Evolutionary conservation across 1,139 yeast genomes (phyloP).

Genomic region (Eremothecium cymbalariae): DNA sequence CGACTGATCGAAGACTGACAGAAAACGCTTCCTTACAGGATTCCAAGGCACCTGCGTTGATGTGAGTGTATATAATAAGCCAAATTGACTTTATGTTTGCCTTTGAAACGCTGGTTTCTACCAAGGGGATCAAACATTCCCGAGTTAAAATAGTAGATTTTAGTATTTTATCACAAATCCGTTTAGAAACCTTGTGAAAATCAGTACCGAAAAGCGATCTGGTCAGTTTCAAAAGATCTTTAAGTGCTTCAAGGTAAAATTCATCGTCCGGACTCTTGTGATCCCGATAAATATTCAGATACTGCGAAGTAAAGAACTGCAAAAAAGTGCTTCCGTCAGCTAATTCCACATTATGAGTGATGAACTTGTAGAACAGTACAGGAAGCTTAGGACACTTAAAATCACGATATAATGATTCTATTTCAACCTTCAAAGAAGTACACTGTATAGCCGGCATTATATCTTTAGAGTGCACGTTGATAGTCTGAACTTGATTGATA

Average conservation of each 20-base stretch:
- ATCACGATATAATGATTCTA: not conserved
- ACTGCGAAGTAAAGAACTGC: constrained; percentile 1
- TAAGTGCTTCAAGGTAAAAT: not conserved
- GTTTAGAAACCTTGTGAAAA: not conserved
- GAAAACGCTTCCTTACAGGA: not conserved
- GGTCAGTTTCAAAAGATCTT: not conserved
- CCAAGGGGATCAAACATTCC: not conserved
- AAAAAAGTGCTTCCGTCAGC: constrained; percentile 1
- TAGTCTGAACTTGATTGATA: not conserved
- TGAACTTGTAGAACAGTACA: not conserved
- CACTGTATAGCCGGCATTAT: no score
- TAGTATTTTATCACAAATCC: not conserved
- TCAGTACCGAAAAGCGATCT: not conserved
- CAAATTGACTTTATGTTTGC: constrained; percentile 1
- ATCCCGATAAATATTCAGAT: not conserved
- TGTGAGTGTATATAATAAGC: not conserved
- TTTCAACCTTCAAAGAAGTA: not conserved
- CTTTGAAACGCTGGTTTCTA: not conserved
- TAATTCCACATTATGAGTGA: not conserved
- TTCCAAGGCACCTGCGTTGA: not conserved
- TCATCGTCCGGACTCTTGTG: not conserved
- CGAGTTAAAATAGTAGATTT: not conserved
- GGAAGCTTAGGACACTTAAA: not conserved
- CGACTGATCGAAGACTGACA: not conserved
- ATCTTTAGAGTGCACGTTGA: not conserved